These are phyloP conservation scores for bread wheat (Triticum aestivum) DNA, from an alignment of 176 grass and related monocot species.

Conservation along the genomic window DNA sequence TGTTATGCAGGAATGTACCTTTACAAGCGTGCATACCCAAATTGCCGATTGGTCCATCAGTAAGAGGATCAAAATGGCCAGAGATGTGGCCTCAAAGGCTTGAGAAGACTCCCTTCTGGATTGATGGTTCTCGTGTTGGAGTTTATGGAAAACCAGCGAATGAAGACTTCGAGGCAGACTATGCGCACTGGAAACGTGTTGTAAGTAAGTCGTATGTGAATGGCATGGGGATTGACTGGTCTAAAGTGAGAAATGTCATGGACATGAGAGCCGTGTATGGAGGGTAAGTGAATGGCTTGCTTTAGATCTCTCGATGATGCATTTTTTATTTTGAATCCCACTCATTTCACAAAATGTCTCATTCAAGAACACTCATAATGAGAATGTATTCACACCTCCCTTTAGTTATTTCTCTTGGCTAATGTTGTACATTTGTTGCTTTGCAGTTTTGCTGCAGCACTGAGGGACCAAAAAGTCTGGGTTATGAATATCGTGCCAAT, in stretches of 20 bases:
- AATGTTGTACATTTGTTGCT: conserved; percentile 21
- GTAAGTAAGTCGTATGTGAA: conserved; percentile 83
- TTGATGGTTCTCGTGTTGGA: conserved; percentile 75
- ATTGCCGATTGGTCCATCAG: conserved; percentile 53
- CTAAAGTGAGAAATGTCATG: conserved; percentile 93
- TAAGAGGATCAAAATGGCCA: conserved; percentile 73
- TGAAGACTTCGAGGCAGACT: conserved; percentile 87
- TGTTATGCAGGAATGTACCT: conserved; percentile 78
- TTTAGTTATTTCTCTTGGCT: conserved; percentile 18
- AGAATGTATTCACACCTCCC: neutral
- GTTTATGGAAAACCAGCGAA: conserved; percentile 88
- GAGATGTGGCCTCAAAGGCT: conserved; percentile 77
- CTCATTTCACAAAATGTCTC: neutral
- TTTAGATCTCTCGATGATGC: neutral
- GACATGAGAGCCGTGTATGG: conserved; percentile 98
- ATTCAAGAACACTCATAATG: neutral
- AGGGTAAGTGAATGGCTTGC: conserved; percentile 65
- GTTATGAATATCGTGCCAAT: conserved; percentile 97
- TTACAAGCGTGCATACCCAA: conserved; percentile 93
- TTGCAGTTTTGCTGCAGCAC: conserved; percentile 90
- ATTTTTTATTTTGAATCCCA: neutral
- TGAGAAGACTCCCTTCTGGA: conserved; percentile 80
- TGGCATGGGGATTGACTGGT: conserved; percentile 96
- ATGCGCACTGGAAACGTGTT: conserved; percentile 89
- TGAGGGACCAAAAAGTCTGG: conserved; percentile 79